phyloP scores from a whole-genome alignment of 2,329 filamentous ascomycete species.

The Fusarium equiseti region DNA sequence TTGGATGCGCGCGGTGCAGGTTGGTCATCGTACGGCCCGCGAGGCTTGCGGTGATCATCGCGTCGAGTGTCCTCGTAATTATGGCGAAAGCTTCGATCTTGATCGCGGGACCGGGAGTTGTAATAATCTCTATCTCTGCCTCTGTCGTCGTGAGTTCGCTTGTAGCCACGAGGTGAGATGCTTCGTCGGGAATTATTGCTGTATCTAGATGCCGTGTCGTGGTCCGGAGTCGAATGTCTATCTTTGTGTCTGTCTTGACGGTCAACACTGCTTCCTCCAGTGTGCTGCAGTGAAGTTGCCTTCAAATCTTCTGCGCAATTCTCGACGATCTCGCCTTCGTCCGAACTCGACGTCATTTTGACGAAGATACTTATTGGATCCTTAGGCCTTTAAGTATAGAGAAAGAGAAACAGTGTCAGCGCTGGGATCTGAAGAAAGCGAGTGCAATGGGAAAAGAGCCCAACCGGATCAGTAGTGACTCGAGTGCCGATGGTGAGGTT shows the following conservation, averaged over 20 bases:
- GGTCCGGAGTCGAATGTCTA: slow-evolving; percentile 70
- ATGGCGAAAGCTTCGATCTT: slow-evolving; percentile 71
- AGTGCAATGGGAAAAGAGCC: slow-evolving; percentile 55
- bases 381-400: slow-evolving; percentile 33
- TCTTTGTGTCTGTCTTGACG: slow-evolving; percentile 84
- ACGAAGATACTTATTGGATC: slow-evolving; percentile 42
- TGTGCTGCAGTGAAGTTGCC: slow-evolving; percentile 87
- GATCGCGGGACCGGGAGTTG: slow-evolving; percentile 61
- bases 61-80: slow-evolving; percentile 70
- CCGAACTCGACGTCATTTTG: slow-evolving; percentile 71
- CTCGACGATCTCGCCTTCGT: slow-evolving; percentile 89
- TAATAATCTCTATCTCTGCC: slow-evolving; percentile 56
- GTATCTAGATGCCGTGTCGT: slow-evolving; percentile 59
- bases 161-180: slow-evolving; percentile 74
- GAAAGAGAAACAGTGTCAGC: slow-evolving; percentile 53
- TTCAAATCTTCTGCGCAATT: slow-evolving; percentile 74
- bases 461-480: slow-evolving; percentile 59
- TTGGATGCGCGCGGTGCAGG: slow-evolving; percentile 57
- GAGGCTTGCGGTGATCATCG: slow-evolving; percentile 61
- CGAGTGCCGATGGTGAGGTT: slow-evolving; percentile 45
- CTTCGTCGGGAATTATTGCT: slow-evolving; percentile 60
- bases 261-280: slow-evolving; percentile 89
- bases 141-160: slow-evolving; percentile 74
- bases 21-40: slow-evolving; percentile 67
- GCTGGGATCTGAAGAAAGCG: slow-evolving; percentile 46